These are phyloP conservation scores for Sporothrix schenckii DNA, from an alignment of 2,329 filamentous ascomycete genomes.

Conservation along the genomic window DNA sequence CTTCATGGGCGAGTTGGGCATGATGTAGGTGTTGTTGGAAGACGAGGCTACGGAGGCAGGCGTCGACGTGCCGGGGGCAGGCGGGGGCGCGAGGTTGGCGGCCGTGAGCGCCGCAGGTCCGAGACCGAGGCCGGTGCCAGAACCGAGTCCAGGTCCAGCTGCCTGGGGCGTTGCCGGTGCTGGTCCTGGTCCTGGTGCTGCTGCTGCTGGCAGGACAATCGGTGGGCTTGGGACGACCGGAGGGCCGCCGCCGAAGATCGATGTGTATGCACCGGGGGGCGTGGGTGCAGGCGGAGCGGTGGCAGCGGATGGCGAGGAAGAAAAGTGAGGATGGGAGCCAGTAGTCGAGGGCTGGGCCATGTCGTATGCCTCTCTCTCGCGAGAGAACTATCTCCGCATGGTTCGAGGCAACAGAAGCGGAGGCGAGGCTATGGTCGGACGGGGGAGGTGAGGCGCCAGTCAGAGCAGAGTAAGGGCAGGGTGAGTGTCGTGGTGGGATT, in stretches of 20 bases:
- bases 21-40: constrained; percentile 81
- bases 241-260: constrained; percentile 31
- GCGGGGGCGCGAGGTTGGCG: background rate
- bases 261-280: constrained; percentile 18
- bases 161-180: background rate
- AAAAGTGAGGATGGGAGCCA: constrained; percentile 5
- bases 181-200: background rate
- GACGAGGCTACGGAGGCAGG: constrained; percentile 58
- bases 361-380: constrained; percentile 34
- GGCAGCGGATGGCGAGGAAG: constrained; percentile 25
- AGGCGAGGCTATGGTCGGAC: background rate
- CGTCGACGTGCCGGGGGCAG: constrained; percentile 38
- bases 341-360: constrained; percentile 34
- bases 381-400: constrained; percentile 37
- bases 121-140: background rate
- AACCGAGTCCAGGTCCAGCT: background rate
- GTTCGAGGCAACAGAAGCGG: constrained; percentile 7
- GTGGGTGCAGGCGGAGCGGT: constrained; percentile 7
- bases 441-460: background rate
- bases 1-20: constrained; percentile 81
- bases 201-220: constrained; percentile 1
- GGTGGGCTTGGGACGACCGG: background rate
- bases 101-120: background rate
- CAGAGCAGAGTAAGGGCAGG: background rate
- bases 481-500: background rate